Evolutionary conservation across 176 grass and related monocot species (phyloP).

Genomic region (Pharus latifolius): DNA sequence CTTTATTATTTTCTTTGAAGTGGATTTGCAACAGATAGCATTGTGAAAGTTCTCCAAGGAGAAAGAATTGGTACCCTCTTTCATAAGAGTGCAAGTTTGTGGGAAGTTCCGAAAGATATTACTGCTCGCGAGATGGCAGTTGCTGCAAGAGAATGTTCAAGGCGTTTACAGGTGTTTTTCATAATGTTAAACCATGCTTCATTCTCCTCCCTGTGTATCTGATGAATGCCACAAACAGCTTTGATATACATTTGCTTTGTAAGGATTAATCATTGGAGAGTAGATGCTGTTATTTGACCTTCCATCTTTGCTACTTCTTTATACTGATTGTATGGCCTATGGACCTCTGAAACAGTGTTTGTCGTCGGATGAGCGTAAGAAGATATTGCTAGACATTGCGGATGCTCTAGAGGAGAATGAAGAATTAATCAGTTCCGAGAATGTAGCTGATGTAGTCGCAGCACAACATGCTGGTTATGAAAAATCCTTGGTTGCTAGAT

Average conservation of each 20-base stretch:
- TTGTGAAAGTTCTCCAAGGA: slow-evolving; percentile 73
- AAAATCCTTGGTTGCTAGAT: slow-evolving; percentile 80
- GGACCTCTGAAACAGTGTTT: slow-evolving; percentile 38
- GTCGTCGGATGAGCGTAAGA: slow-evolving; percentile 82
- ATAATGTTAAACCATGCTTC: no score
- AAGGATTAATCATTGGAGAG: no score
- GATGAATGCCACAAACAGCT: no score
- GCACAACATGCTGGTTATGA: slow-evolving; percentile 67
- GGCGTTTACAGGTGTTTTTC: slow-evolving; percentile 52
- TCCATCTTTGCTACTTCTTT: neutral
- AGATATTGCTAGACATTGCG: slow-evolving; percentile 87
- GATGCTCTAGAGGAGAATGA: slow-evolving; percentile 87
- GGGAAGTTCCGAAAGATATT: slow-evolving; percentile 40
- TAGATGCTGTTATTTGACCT: no score
- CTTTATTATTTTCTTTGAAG: slow-evolving; percentile 34
- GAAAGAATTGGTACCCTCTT: slow-evolving; percentile 89
- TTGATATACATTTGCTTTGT: neutral
- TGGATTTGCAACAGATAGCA: slow-evolving; percentile 83
- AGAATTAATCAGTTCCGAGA: slow-evolving; percentile 62
- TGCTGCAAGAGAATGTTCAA: slow-evolving; percentile 85
- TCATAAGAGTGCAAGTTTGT: slow-evolving; percentile 59
- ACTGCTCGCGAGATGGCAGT: slow-evolving; percentile 69
- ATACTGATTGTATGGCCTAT: slow-evolving; percentile 10
- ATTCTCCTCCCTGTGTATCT: no score
- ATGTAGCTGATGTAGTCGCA: slow-evolving; percentile 60